Evolutionary conservation across 192 early-diverging fungal genomes (phyloP).

Genomic region (Dissophora globulifera): DNA sequence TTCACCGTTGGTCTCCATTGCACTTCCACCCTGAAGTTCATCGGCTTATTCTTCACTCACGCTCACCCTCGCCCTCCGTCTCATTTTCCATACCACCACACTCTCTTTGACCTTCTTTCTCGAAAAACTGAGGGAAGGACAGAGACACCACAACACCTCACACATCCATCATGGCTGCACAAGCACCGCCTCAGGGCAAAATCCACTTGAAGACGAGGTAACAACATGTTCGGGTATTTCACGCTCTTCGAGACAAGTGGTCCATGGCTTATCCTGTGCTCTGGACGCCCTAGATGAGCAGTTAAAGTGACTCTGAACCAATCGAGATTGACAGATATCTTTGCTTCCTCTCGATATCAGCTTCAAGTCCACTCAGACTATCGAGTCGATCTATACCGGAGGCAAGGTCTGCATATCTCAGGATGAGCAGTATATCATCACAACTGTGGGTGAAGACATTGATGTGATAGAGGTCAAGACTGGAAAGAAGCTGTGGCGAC

Average conservation of each 20-base stretch:
- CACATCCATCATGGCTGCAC: constrained; percentile 43
- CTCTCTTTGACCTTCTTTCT: background rate
- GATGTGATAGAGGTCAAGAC: constrained; percentile 76
- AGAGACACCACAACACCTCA: background rate
- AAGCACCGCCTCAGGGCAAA: constrained; percentile 53
- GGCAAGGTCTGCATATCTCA: constrained; percentile 78
- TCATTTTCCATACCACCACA: background rate
- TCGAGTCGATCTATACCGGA: constrained; percentile 93
- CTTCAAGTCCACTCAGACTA: constrained; percentile 78
- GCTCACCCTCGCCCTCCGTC: background rate
- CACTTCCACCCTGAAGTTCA: constrained; percentile 1
- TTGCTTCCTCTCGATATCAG: constrained; percentile 49
- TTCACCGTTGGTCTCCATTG: background rate
- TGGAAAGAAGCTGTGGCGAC: constrained; percentile 68
- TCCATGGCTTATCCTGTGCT: no score
- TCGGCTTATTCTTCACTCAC: background rate
- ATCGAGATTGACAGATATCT: no score
- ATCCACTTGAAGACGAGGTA: constrained; percentile 55
- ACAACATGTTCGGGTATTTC: background rate
- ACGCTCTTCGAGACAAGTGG: background rate
- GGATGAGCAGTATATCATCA: constrained; percentile 76
- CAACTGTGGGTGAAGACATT: constrained; percentile 87
- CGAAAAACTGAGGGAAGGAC: background rate
- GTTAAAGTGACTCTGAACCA: no score
- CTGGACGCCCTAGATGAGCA: no score